Evolutionary conservation across 768 basidiomycete genomes (phyloP).

Genomic region (Tulasnella sp.): DNA sequence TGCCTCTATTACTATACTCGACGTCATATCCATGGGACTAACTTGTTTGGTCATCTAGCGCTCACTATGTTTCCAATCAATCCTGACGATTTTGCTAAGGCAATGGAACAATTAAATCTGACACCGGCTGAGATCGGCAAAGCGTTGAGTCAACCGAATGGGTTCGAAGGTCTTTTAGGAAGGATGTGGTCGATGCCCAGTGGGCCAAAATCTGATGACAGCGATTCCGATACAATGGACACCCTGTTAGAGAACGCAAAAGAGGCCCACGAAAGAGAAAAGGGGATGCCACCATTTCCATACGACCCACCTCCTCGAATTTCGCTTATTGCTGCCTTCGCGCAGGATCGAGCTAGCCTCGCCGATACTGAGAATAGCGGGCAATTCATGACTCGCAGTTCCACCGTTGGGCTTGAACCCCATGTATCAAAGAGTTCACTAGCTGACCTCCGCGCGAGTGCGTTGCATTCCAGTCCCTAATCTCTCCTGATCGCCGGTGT

Average conservation of each 20-base stretch:
- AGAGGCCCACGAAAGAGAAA: not conserved
- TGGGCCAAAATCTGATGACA: not conserved
- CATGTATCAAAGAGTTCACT: not conserved
- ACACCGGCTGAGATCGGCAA: not conserved
- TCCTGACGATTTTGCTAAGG: not conserved
- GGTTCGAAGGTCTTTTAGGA: not conserved
- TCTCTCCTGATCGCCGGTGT: not conserved
- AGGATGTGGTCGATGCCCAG: not conserved
- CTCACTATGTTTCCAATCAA: not conserved
- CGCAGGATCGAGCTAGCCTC: not conserved
- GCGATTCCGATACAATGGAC: not conserved
- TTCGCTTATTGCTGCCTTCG: not conserved
- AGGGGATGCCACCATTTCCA: not conserved
- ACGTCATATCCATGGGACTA: not conserved
- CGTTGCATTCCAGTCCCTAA: not conserved
- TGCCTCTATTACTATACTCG: not conserved
- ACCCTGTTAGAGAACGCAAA: not conserved
- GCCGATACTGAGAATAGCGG: not conserved
- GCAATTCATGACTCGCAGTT: not conserved
- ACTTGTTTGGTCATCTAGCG: not conserved
- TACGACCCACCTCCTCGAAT: not conserved
- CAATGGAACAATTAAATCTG: slow-evolving; percentile 1
- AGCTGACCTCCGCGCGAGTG: not conserved
- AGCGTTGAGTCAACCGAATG: not conserved
- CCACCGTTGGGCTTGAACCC: not conserved